phyloP scores from a whole-genome alignment of 2,329 filamentous ascomycete genomes.

The Setomelanomma holmii region DNA sequence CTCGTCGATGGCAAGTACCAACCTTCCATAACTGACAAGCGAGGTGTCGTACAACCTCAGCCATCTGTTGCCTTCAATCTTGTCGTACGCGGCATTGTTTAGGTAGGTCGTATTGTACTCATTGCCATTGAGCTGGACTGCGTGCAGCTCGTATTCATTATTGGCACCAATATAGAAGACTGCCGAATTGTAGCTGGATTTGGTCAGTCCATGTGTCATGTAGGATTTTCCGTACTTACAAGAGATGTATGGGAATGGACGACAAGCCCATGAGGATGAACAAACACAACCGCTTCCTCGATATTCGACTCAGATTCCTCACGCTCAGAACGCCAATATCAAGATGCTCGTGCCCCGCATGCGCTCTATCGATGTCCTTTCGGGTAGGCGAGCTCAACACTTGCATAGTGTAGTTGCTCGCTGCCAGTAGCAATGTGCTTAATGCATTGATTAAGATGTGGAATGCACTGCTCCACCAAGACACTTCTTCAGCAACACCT shows the following conservation, averaged over 20 bases:
- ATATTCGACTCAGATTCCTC: slow-evolving; percentile 43
- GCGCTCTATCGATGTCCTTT: slow-evolving; percentile 26
- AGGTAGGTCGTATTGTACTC: background rate
- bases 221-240: slow-evolving; percentile 28
- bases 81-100: background rate
- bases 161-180: slow-evolving; percentile 19
- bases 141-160: slow-evolving; percentile 20
- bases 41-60: background rate
- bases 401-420: slow-evolving; percentile 38
- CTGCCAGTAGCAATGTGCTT: slow-evolving; percentile 34
- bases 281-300: slow-evolving; percentile 6
- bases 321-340: slow-evolving; percentile 51
- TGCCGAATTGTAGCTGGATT: slow-evolving; percentile 29
- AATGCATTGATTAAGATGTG: slow-evolving; percentile 60
- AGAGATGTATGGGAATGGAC: slow-evolving; percentile 48
- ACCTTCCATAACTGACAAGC: slow-evolving; percentile 4
- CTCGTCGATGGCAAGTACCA: background rate
- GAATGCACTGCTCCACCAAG: slow-evolving; percentile 22
- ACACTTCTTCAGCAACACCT: background rate
- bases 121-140: slow-evolving; percentile 1
- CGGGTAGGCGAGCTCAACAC: slow-evolving; percentile 30
- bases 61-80: background rate
- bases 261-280: slow-evolving; percentile 24
- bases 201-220: background rate
- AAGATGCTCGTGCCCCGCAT: slow-evolving; percentile 47